phyloP scores from a whole-genome alignment of 768 basidiomycete species.

The Tephrocybe sp. region DNA sequence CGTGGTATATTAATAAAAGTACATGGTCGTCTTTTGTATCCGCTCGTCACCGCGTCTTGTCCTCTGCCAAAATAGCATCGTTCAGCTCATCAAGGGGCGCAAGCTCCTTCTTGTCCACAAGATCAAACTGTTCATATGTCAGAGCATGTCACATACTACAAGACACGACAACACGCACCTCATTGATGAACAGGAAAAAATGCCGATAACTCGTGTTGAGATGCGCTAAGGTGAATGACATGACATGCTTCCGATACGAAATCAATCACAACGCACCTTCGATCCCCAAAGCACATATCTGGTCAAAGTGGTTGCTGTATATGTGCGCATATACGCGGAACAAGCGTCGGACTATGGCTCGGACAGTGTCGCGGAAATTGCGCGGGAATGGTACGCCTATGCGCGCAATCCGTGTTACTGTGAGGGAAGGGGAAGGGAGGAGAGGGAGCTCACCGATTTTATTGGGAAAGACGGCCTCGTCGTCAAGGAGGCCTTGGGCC shows the following conservation, averaged over 20 bases:
- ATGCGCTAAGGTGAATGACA: conserved; percentile 62
- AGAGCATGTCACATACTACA: too few relatives aligned
- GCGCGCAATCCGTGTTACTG: neutral
- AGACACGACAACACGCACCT: conserved; percentile 51
- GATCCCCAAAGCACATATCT: conserved; percentile 96
- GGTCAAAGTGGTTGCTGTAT: conserved; percentile 99
- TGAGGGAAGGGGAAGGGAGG: neutral
- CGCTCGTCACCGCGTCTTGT: conserved; percentile 37
- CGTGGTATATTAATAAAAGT: conserved; percentile 11
- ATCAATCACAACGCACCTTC: conserved; percentile 65
- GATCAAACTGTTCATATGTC: too few relatives aligned
- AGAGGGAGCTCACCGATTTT: conserved; percentile 69
- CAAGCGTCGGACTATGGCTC: conserved; percentile 87
- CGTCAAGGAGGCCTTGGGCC: conserved; percentile 91
- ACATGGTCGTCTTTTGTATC: conserved; percentile 7
- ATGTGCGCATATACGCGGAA: conserved; percentile 99
- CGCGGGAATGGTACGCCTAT: conserved; percentile 88
- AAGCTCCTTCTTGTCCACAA: conserved; percentile 96
- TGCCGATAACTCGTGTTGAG: conserved; percentile 98
- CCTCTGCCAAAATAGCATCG: conserved; percentile 74
- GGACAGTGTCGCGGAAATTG: conserved; percentile 87
- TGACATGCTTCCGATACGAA: neutral
- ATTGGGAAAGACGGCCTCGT: conserved; percentile 90
- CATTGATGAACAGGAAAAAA: conserved; percentile 95
- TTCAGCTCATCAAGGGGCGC: conserved; percentile 95